A percentile compares a stretch with the other conserved stretches of the same genome.
phyloP scores from a whole-genome alignment of 2,329 filamentous ascomycete species.

The Trichoderma brevicompactum region DNA sequence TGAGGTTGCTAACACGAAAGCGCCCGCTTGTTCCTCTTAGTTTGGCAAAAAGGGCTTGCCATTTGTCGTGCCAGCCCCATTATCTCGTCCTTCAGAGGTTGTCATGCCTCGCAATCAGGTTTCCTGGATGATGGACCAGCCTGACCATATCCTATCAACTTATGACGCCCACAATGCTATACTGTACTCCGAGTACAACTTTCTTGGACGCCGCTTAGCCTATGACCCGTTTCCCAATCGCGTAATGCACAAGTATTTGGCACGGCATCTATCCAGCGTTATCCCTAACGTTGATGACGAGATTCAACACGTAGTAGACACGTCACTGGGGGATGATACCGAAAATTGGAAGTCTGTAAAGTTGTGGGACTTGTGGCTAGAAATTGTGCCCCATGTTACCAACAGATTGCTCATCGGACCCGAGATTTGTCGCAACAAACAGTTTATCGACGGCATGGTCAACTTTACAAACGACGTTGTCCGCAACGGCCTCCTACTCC shows the following conservation, averaged over 20 bases:
- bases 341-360: constrained; percentile 47
- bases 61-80: constrained; percentile 49
- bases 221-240: constrained; percentile 46
- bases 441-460: constrained; percentile 53
- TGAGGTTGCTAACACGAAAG: not conserved
- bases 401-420: constrained; percentile 50
- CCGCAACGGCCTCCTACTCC: constrained; percentile 50
- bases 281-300: constrained; percentile 50
- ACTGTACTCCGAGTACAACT: constrained; percentile 48
- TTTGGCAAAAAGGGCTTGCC: constrained; percentile 48
- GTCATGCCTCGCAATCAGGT: constrained; percentile 51
- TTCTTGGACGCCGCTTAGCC: constrained; percentile 44
- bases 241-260: constrained; percentile 51
- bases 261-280: constrained; percentile 46
- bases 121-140: constrained; percentile 53
- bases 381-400: constrained; percentile 49
- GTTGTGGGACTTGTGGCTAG: constrained; percentile 51
- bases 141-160: constrained; percentile 49
- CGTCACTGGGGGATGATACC: constrained; percentile 42
- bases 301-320: constrained; percentile 44
- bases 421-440: constrained; percentile 46
- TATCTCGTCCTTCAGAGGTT: constrained; percentile 49
- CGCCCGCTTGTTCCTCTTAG: constrained; percentile 33
- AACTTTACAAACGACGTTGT: constrained; percentile 56
- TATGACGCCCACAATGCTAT: constrained; percentile 48